These are phyloP conservation scores for Dactylonectria macrodidyma DNA, from an alignment of 2,329 filamentous ascomycete species.

Conservation along the genomic window DNA sequence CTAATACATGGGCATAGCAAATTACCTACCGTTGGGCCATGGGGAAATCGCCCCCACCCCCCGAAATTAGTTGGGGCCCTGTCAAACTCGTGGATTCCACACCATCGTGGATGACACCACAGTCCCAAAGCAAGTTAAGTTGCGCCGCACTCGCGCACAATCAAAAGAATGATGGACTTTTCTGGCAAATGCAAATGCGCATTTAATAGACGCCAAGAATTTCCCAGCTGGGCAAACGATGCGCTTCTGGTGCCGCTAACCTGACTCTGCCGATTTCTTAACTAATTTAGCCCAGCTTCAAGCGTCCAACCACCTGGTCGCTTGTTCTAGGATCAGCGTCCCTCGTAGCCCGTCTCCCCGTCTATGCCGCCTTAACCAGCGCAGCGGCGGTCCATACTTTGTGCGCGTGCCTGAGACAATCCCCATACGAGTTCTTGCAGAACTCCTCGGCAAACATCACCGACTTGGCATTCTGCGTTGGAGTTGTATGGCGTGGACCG, in stretches of 20 bases:
- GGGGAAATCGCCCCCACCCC: background rate
- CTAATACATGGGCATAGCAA: constrained; percentile 9
- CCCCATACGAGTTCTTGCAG: constrained; percentile 16
- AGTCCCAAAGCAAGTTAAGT: too few species aligned
- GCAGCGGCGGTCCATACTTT: background rate
- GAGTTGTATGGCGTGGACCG: background rate
- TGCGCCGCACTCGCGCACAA: background rate
- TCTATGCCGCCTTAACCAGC: background rate
- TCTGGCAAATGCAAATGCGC: background rate
- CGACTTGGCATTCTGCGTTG: background rate
- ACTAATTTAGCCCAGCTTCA: constrained; percentile 1
- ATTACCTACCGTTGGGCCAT: background rate
- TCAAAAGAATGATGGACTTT: background rate
- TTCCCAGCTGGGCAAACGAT: background rate
- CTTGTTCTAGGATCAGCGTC: constrained; percentile 5
- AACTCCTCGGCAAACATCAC: background rate
- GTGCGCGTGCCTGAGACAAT: background rate
- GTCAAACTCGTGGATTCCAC: background rate
- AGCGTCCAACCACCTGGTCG: background rate
- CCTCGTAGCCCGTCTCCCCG: constrained; percentile 14
- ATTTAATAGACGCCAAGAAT: background rate
- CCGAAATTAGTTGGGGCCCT: background rate
- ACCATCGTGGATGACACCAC: background rate
- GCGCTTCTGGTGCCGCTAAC: background rate
- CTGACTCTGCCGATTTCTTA: constrained; percentile 9